Base-by-base conservation (phyloP, 768 basidiomycete genomes). In the Leucocoprinus birnbaumii region DNA sequence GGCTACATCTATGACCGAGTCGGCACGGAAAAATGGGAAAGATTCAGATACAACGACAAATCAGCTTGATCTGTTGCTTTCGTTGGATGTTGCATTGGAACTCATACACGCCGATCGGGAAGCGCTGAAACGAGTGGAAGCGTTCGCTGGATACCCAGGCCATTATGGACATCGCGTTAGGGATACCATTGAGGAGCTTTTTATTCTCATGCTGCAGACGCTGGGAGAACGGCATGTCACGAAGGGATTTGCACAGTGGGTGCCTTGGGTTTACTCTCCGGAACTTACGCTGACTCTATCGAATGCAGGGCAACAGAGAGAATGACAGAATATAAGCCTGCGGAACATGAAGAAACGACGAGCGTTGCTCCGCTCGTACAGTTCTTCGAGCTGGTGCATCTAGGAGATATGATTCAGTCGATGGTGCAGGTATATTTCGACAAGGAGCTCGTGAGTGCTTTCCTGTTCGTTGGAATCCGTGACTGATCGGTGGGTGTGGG, bases 401-500 rank as follows among this genome's bases (percentile, higher is more conserved):
- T 98, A 14, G 97, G 94, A 1, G 96, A 99, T 65, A 99, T 92
- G 14, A 98, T 98, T 42, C 93, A 96, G 70, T 92, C 87, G 16
- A 98, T 98, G 85, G 85, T 97, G 5, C 94, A 99, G 62, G 97
- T 98, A 1, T 99, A 95, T 68, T 99, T 96, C 65, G 97, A 98
- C 65, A 95, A 95, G 64, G 96, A 97, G 63, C 73, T 98, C 71
- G 92, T 90, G 58, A 22, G 86, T 66, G 6, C 43, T 16, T n/a
- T 50, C 16, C 41, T 10, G n/a, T 19, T 44, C 37, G 18, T 53
- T 24, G 43, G 46, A 26, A 21, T 41, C 25, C 31, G 53, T 48
- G 13, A 22, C 21, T 34, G 41, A 25, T 14, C 41, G 2, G 8
- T 18, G 22, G n/a, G n/a, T n/a, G n/a, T n/a, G n/a, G n/a, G n/a